phyloP scores from a whole-genome alignment of 352 stramenopile genomes.

The Globisporangium emineosum region DNA sequence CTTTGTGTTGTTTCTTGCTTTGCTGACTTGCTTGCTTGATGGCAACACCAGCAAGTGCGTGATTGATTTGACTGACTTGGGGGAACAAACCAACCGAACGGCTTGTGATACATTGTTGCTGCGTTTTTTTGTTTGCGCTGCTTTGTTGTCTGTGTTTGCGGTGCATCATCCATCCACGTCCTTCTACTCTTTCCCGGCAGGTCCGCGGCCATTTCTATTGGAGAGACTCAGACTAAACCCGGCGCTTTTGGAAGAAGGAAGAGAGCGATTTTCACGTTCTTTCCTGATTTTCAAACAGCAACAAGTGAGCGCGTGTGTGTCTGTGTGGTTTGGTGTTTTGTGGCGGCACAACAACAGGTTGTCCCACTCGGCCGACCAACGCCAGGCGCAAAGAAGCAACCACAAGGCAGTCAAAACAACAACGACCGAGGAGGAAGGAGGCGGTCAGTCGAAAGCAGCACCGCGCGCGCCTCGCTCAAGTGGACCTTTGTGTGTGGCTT shows the following conservation, averaged over 20 bases:
- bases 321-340: background rate
- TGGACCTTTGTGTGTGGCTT: background rate
- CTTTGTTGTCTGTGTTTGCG: background rate
- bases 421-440: background rate
- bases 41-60: background rate
- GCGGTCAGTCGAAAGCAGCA: background rate
- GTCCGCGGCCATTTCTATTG: background rate
- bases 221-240: background rate
- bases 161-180: background rate
- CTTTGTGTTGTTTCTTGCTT: background rate
- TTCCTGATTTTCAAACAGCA: background rate
- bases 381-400: slow-evolving; percentile 1
- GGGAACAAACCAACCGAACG: background rate
- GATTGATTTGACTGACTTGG: background rate
- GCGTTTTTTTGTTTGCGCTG: background rate
- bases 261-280: background rate
- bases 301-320: background rate
- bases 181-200: background rate
- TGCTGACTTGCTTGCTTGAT: background rate
- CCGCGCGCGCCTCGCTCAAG: background rate
- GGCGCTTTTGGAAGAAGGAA: background rate
- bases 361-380: background rate
- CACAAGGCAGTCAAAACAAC: background rate
- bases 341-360: background rate
- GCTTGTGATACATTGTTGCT: background rate